These are phyloP conservation scores for Colletotrichum eleusines DNA, from an alignment of 2,329 filamentous ascomycete species.

Conservation along the genomic window DNA sequence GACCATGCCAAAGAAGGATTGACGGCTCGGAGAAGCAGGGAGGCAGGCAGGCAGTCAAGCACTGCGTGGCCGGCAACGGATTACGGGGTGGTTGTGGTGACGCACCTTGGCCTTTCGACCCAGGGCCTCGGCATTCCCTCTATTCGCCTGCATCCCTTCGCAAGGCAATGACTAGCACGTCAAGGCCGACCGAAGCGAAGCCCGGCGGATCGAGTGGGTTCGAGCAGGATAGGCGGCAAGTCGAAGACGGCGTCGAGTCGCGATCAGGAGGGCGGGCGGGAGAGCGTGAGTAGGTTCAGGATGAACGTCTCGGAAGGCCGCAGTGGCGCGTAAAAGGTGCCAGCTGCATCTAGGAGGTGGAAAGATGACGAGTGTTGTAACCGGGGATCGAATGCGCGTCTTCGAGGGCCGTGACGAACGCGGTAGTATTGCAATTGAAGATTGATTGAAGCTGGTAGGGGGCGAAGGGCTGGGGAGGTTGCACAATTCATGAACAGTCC, in stretches of 20 bases:
- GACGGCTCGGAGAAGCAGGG: not conserved
- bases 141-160: conserved; percentile 65
- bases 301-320: conserved; percentile 22
- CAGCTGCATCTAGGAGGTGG: conserved; percentile 21
- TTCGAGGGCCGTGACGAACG: not conserved
- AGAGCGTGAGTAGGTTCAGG: conserved; percentile 10
- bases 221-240: not conserved
- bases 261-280: conserved; percentile 3
- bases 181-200: conserved; percentile 38
- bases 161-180: conserved; percentile 36
- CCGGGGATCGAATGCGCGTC: not conserved
- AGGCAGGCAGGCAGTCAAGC: not conserved
- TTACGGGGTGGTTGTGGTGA: conserved; percentile 23
- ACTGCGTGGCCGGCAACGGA: not conserved
- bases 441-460: conserved; percentile 34
- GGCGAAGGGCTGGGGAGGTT: conserved; percentile 24
- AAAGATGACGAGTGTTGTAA: not conserved
- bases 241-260: conserved; percentile 11
- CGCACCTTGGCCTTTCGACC: conserved; percentile 72
- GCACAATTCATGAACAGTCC: conserved; percentile 22
- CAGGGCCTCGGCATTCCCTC: conserved; percentile 68
- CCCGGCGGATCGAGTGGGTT: conserved; percentile 11
- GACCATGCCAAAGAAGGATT: conserved; percentile 2
- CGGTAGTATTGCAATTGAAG: conserved; percentile 24
- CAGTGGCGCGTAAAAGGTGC: conserved; percentile 22